A percentile compares a stretch with the other conserved stretches of the same genome.
These are phyloP conservation scores for Conticribra guillardii DNA, from an alignment of 108 stramenopile species.

Conservation along the genomic window DNA sequence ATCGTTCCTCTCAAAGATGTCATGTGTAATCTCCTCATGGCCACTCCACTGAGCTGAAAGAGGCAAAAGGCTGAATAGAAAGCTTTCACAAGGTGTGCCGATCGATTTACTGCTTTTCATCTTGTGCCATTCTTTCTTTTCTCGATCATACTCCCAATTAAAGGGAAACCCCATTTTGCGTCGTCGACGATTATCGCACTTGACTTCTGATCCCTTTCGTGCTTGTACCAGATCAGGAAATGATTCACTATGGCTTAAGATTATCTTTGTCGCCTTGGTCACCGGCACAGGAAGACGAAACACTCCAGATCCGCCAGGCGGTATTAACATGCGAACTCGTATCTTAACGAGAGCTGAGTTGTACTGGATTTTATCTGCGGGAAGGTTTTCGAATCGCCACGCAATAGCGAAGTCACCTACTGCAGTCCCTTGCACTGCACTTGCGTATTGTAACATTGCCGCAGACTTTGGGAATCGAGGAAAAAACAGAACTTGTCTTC, in stretches of 20 bases:
- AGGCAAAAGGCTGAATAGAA: slow-evolving; percentile 8
- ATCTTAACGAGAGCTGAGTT: slow-evolving; percentile 34
- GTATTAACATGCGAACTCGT: slow-evolving; percentile 24
- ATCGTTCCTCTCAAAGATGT: background rate
- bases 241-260: slow-evolving; percentile 5
- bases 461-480: slow-evolving; percentile 41
- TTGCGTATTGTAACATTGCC: slow-evolving; percentile 28
- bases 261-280: slow-evolving; percentile 11
- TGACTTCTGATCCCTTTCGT: slow-evolving; percentile 3
- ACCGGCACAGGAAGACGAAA: slow-evolving; percentile 26
- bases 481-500: slow-evolving; percentile 36
- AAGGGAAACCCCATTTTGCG: slow-evolving; percentile 29
- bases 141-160: slow-evolving; percentile 41
- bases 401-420: slow-evolving; percentile 43
- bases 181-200: slow-evolving; percentile 22
- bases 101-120: slow-evolving; percentile 24
- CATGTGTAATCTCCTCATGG: background rate
- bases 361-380: slow-evolving; percentile 13
- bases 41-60: slow-evolving; percentile 5
- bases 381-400: slow-evolving; percentile 44
- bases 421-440: slow-evolving; percentile 26
- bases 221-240: slow-evolving; percentile 13
- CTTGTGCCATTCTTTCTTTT: slow-evolving; percentile 24
- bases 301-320: slow-evolving; percentile 23
- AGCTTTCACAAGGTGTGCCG: slow-evolving; percentile 29